Evolutionary conservation across 805 yeast genomes (phyloP).

Genomic region (Grigorovia yakushimaensis): DNA sequence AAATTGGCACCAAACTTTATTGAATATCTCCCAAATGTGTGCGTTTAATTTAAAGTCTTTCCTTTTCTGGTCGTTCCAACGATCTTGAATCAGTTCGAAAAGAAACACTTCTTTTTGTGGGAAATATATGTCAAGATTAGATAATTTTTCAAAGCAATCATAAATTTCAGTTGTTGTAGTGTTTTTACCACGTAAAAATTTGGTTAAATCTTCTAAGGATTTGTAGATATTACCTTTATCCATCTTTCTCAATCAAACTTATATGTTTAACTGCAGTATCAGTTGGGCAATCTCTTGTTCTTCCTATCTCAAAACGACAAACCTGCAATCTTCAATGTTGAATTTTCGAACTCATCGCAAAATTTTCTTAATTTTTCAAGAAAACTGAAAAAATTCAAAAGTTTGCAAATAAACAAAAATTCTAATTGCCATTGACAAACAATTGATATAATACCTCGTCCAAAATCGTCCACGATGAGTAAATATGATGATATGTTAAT

Average conservation of each 20-base stretch:
- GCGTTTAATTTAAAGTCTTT: conserved; percentile 34
- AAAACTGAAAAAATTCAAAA: neutral
- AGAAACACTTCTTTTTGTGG: conserved; percentile 49
- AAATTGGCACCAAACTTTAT: conserved; percentile 31
- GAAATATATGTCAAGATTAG: conserved; percentile 35
- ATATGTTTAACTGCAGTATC: no score
- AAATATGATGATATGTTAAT: conserved; percentile 12
- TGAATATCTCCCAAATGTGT: conserved; percentile 43
- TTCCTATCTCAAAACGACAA: no score
- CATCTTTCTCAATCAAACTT: no score
- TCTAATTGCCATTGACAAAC: no score
- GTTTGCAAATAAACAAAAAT: neutral
- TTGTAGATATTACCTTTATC: neutral
- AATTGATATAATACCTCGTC: no score
- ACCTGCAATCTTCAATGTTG: no score
- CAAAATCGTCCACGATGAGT: neutral
- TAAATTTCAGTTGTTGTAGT: conserved; percentile 36
- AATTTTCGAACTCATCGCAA: conserved; percentile 4
- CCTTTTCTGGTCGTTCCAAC: conserved; percentile 43
- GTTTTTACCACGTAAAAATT: conserved; percentile 45
- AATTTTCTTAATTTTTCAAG: neutral
- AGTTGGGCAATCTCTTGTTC: no score
- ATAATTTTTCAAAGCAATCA: conserved; percentile 25
- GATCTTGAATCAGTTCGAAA: conserved; percentile 49
- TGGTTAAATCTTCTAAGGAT: conserved; percentile 46